Evolutionary conservation across 1,284 basidiomycete species (phyloP), one percentile per base, ranked within the genome.

Genomic region (Ceratobasidium sp.): DNA sequence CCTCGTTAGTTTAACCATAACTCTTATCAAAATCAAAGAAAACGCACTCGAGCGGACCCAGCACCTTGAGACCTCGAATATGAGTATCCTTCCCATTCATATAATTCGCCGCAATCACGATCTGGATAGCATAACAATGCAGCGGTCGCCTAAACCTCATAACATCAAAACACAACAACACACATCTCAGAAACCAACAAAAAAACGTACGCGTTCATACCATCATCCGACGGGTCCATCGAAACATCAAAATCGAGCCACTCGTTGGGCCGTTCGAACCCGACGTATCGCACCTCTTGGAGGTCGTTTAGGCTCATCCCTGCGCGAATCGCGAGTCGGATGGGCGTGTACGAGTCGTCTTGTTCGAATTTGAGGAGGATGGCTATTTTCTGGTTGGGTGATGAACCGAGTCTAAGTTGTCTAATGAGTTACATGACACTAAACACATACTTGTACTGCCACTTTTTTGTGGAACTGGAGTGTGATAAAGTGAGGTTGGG

Each of bases 81-180:
- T 99, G 98, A 10, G 98, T 99, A 86, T 99, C 98, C 85, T 99
- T 99, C 3, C 98, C 98, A 82, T 97, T 98, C 90, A 98, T 93
- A 83, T 99, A 97, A 84, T 99, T 99, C 26, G 94, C 93, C 26
- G 97, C 88, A 75, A 99, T 91, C 79, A 97, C 93, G 44, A 99
- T 89, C 83, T 99, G 97, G 4, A 99, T 85, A 13, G 98, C 91
- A 84, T 97, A 97, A 1, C 95, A 95, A 80, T 94, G 91, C 13
- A 99, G 90, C 0, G 96, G 93, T 83, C 94, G 94, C 78, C 96
- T 97, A 82, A 20, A 23, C 44, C 44, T 13, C 44, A 46, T n/a
- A n/a, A n/a, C n/a, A n/a, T n/a, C n/a, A n/a, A n/a, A n/a, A n/a
- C n/a, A n/a, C n/a, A n/a, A n/a, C n/a, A n/a, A n/a, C n/a, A n/a